phyloP scores from a whole-genome alignment of 1,139 yeast species.

The Scheffersomyces lignicola region DNA sequence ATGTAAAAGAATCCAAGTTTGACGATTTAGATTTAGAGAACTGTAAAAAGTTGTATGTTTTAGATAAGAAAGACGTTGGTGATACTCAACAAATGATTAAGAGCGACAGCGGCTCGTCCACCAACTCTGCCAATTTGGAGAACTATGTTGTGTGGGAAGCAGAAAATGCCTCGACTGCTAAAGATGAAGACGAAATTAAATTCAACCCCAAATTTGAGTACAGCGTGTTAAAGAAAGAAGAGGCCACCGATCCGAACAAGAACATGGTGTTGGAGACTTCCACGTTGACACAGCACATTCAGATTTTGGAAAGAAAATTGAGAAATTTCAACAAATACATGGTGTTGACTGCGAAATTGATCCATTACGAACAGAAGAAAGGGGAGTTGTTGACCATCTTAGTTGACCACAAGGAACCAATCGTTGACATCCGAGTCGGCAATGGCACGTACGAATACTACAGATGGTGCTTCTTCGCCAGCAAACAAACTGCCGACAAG shows the following conservation, averaged over 20 bases:
- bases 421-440: constrained; percentile 2
- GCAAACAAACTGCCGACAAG: not conserved
- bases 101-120: too few species aligned
- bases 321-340: constrained; percentile 2
- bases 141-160: constrained; percentile 3
- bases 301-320: constrained; percentile 3
- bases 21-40: constrained; percentile 1
- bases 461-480: constrained; percentile 2
- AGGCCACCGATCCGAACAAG: constrained; percentile 3
- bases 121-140: too few species aligned
- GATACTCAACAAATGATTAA: too few species aligned
- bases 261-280: constrained; percentile 1
- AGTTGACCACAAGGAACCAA: constrained; percentile 2
- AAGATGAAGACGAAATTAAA: constrained; percentile 3
- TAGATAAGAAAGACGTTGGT: constrained; percentile 2
- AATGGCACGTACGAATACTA: constrained; percentile 1
- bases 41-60: constrained; percentile 1
- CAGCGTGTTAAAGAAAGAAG: constrained; percentile 1
- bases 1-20: not conserved
- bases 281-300: constrained; percentile 3
- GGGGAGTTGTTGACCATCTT: constrained; percentile 2
- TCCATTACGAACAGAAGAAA: constrained; percentile 4
- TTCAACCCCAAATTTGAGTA: constrained; percentile 2
- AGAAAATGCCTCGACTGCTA: not conserved
- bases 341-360: constrained; percentile 1